Percentiles rank a stretch among this genome's conserved stretches.
These are phyloP conservation scores for Polychaeton citri DNA, from an alignment of 2,329 filamentous ascomycete species.

Conservation along the genomic window DNA sequence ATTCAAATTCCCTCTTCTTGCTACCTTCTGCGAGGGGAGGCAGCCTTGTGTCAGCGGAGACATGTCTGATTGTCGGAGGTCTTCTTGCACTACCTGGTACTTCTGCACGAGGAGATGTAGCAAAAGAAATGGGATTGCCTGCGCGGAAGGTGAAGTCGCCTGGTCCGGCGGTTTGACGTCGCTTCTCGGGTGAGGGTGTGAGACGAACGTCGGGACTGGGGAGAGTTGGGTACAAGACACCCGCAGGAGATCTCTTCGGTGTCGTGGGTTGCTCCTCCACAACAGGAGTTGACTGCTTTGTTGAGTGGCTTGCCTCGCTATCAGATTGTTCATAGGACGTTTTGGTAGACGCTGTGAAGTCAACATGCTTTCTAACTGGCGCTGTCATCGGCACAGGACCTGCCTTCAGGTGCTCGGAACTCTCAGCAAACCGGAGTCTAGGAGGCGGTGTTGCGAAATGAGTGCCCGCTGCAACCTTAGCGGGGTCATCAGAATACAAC, in stretches of 20 bases:
- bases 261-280: constrained; percentile 7
- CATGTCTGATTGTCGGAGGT: constrained; percentile 28
- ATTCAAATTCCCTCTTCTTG: constrained; percentile 24
- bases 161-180: constrained; percentile 22
- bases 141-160: constrained; percentile 37
- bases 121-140: constrained; percentile 29
- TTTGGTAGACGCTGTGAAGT: constrained; percentile 56
- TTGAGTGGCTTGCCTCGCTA: constrained; percentile 9
- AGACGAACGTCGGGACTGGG: constrained; percentile 10
- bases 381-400: constrained; percentile 45
- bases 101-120: constrained; percentile 21
- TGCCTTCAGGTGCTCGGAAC: neutral
- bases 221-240: constrained; percentile 8
- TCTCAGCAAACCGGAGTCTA: constrained; percentile 29
- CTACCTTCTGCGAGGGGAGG: constrained; percentile 4
- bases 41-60: constrained; percentile 22
- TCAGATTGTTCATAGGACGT: constrained; percentile 18
- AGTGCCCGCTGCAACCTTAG: constrained; percentile 47
- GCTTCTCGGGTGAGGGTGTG: constrained; percentile 19
- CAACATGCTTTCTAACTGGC: constrained; percentile 64
- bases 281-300: constrained; percentile 15
- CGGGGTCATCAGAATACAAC: constrained; percentile 45
- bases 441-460: constrained; percentile 34
- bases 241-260: constrained; percentile 2
- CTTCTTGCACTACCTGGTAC: constrained; percentile 18